A percentile compares a stretch with the other conserved stretches of the same genome.
Conservation (phyloP, 2,329 filamentous ascomycete species). For the Ophiostoma perfectum region DNA sequence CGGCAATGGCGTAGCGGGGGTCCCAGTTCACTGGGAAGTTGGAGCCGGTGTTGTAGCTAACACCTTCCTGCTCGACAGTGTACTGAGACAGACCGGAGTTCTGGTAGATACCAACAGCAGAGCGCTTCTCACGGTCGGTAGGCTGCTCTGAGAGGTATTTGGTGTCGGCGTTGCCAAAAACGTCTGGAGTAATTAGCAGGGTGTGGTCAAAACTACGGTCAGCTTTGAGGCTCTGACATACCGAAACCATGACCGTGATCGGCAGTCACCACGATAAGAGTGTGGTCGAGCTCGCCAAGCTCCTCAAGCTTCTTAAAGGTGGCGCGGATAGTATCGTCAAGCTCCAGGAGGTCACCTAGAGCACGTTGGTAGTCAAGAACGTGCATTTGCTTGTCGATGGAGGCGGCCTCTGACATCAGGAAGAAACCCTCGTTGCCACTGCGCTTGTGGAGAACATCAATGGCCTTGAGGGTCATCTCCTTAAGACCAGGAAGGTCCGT, state of each 20-base stretch:
- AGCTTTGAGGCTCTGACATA: not conserved
- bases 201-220: not conserved
- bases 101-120: constrained; percentile 67
- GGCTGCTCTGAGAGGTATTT: constrained; percentile 60
- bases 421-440: constrained; percentile 71
- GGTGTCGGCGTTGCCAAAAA: constrained; percentile 77
- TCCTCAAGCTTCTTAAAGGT: constrained; percentile 64
- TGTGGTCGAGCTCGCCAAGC: constrained; percentile 64
- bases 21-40: constrained; percentile 83
- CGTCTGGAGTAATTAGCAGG: constrained; percentile 38
- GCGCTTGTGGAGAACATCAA: constrained; percentile 67
- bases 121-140: constrained; percentile 65
- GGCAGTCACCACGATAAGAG: constrained; percentile 74
- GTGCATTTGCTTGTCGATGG: constrained; percentile 89
- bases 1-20: constrained; percentile 73
- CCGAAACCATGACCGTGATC: constrained; percentile 81
- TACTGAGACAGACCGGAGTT: constrained; percentile 73
- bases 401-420: constrained; percentile 81
- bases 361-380: constrained; percentile 77
- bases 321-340: constrained; percentile 75
- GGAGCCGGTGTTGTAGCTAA: constrained; percentile 65
- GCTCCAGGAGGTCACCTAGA: constrained; percentile 75
- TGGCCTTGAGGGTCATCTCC: constrained; percentile 83
- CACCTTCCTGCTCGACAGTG: constrained; percentile 50
- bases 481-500: constrained; percentile 75